Evolutionary conservation across 805 yeast genomes (phyloP).

Genomic region (Metschnikowia baotianmanensis): DNA sequence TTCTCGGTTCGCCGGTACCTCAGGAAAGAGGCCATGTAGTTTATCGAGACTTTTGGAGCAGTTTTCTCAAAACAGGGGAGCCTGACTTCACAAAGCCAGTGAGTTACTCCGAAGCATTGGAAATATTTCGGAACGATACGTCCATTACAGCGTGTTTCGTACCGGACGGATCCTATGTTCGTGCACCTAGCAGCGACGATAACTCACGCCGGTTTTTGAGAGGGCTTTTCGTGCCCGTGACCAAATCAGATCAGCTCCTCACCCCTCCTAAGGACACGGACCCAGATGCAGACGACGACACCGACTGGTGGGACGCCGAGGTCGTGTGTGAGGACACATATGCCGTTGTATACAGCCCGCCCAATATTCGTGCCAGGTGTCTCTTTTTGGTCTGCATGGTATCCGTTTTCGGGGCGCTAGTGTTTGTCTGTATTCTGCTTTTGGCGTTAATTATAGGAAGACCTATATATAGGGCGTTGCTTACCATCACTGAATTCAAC

Average conservation of each 20-base stretch:
- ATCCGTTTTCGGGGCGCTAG: conserved; percentile 45
- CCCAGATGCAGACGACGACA: conserved; percentile 24
- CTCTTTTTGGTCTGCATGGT: conserved; percentile 43
- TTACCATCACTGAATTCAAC: not conserved
- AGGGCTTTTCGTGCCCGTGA: conserved; percentile 76
- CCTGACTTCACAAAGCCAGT: conserved; percentile 64
- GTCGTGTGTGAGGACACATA: conserved; percentile 45
- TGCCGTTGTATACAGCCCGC: conserved; percentile 84
- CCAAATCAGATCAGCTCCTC: conserved; percentile 68
- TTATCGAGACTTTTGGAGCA: conserved; percentile 50
- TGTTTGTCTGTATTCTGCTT: conserved; percentile 24
- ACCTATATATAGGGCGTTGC: conserved; percentile 9
- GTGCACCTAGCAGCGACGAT: conserved; percentile 86
- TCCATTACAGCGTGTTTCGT: conserved; percentile 56
- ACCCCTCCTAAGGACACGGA: conserved; percentile 17
- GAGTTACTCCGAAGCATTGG: conserved; percentile 43
- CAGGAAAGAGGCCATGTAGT: conserved; percentile 68
- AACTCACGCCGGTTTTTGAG: conserved; percentile 63
- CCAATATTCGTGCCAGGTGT: conserved; percentile 62
- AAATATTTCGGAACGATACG: conserved; percentile 42
- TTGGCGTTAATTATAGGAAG: conserved; percentile 30
- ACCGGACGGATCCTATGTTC: conserved; percentile 76
- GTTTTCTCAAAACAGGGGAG: conserved; percentile 35
- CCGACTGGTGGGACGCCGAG: conserved; percentile 41
- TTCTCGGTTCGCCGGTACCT: conserved; percentile 58